Base-by-base conservation (phyloP, 495 filamentous ascomycete species). In the Penicillium parvum region DNA sequence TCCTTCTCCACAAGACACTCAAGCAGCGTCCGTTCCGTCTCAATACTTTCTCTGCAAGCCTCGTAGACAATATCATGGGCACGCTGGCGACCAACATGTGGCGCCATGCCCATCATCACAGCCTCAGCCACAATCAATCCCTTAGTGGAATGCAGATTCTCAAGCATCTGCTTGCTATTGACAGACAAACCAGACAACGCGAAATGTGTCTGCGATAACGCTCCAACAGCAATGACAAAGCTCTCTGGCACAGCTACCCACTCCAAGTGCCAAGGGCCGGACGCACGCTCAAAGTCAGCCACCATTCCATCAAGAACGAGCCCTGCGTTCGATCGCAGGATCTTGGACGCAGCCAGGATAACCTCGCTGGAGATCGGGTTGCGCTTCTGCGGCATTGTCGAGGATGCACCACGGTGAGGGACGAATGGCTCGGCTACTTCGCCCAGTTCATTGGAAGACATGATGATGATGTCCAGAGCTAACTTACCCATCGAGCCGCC, bases 21-120 rank as follows among this genome's bases (percentile, higher is more conserved):
- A 14, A 74, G 51, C 17, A 77, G 49, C 19, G 60, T 58, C 34
- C 49, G 52, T 11, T 68, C 58, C 20, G 53, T 52, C 50, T 75
- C 69, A 51, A 75, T 76, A 32, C 63, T 67, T 40, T 69, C 63
- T 36, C 62, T 66, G 45, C 74, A 78, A n/a, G 70, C 70, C 46
- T 74, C 69, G 48, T 78, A 78, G 15, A 78, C 68, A 42, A 76
- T 58, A 58, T 76, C 72, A 60, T 78, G 73, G 12, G 74, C 74
- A 32, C 63, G 54, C 40, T 72, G 67, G 27, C 74, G 50, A 20
- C 74, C 74, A 15, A 73, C 51, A 45, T 68, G 52, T 27, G 64
- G 61, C 36, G 71, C 74, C 41, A 78, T 59, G 5, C 67, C 73
- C 74, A 78, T 78, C 73, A 78, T 78, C 10, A 78, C 73, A 1